Conservation (phyloP, 441 rosid genomes). For the Jatropha podagrica region DNA sequence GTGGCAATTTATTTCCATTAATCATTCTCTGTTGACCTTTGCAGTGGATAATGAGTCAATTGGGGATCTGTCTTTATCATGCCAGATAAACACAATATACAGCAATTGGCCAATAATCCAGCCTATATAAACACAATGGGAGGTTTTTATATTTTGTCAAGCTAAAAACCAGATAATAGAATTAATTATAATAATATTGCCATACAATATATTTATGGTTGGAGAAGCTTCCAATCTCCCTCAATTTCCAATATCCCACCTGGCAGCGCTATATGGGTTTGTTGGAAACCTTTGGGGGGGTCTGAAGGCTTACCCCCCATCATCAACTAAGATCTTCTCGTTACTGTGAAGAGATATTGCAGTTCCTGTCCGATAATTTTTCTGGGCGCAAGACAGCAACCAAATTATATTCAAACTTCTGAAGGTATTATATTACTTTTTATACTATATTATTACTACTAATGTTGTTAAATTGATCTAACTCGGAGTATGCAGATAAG, state of each 20-base stretch:
- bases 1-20: no score
- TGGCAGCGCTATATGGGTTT: neutral
- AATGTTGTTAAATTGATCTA: neutral
- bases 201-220: neutral
- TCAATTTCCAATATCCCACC: slow-evolving; percentile 33
- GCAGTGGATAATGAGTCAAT: slow-evolving; percentile 18
- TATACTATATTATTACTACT: neutral
- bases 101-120: neutral
- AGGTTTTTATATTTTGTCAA: neutral
- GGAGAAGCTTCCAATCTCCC: slow-evolving; percentile 39
- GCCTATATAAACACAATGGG: slow-evolving; percentile 14
- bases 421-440: no score
- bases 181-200: neutral
- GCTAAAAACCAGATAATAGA: neutral
- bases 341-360: neutral
- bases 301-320: slow-evolving; percentile 19
- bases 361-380: no score
- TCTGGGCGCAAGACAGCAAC: neutral
- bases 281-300: slow-evolving; percentile 19
- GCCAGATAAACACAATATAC: no score
- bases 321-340: neutral
- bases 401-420: neutral
- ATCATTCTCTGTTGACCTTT: neutral
- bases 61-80: neutral
- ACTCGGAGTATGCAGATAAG: no score